Evolutionary conservation across 1,139 yeast genomes (phyloP).

Genomic region (Torulaspora globosa): DNA sequence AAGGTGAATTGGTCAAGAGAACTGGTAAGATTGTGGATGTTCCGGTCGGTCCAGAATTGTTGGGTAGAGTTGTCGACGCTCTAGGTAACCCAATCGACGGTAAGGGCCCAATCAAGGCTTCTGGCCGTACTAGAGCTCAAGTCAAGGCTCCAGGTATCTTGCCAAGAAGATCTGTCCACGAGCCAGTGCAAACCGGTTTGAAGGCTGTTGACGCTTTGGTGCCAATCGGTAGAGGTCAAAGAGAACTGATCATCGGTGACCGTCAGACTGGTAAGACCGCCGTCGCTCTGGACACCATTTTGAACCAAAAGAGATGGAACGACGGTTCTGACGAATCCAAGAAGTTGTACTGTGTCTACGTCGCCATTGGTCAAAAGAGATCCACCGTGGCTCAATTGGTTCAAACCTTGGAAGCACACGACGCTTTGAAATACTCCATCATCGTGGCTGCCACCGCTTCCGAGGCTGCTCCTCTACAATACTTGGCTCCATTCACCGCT

Average conservation of each 20-base stretch:
- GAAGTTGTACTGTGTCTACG: constrained; percentile 99
- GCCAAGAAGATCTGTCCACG: constrained; percentile 98
- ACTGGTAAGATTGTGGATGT: constrained; percentile 99
- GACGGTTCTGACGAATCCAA: constrained; percentile 88
- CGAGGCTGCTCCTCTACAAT: constrained; percentile 99
- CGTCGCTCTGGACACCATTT: constrained; percentile 95
- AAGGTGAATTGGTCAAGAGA: constrained; percentile 99
- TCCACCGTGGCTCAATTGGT: constrained; percentile 99
- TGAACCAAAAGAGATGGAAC: constrained; percentile 99
- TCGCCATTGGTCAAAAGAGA: constrained; percentile 99
- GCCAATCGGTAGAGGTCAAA: constrained; percentile 99
- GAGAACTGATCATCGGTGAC: constrained; percentile 99
- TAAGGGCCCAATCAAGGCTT: constrained; percentile 95
- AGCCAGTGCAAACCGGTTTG: constrained; percentile 99
- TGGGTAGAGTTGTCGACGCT: constrained; percentile 99
- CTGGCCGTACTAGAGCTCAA: constrained; percentile 89
- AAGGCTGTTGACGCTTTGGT: constrained; percentile 98
- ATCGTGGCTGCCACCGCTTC: constrained; percentile 99
- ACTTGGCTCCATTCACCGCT: constrained; percentile 99
- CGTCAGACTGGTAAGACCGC: constrained; percentile 99
- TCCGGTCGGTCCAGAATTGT: constrained; percentile 96
- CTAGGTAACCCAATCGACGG: constrained; percentile 99
- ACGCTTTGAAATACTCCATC: constrained; percentile 96
- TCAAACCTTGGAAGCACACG: constrained; percentile 97
- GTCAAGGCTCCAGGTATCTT: constrained; percentile 99